Evolutionary conservation across 495 filamentous ascomycete genomes (phyloP).

Genomic region (Trichoderma erinaceum): DNA sequence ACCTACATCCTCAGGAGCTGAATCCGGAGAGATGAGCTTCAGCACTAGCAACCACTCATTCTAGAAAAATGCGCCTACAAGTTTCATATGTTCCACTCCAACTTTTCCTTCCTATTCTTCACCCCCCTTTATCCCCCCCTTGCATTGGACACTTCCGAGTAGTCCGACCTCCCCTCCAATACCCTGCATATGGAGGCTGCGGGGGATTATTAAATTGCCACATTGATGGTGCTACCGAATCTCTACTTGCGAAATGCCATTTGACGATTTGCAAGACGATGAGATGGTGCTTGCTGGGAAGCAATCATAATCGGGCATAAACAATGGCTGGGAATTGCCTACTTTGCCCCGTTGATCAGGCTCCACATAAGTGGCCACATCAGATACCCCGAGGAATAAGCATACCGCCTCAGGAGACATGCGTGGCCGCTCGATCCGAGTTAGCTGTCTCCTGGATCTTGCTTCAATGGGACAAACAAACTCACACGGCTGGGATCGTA

Average conservation of each 20-base stretch:
- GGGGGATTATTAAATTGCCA: not conserved
- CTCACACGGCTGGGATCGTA: too few species aligned
- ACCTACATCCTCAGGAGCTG: constrained; percentile 29
- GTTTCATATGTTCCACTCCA: not conserved
- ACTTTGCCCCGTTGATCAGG: too few species aligned
- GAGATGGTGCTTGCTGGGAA: too few species aligned
- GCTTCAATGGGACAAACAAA: not conserved
- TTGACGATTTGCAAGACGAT: too few species aligned
- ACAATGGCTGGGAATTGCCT: too few species aligned
- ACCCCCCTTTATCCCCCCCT: not conserved
- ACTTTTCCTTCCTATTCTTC: not conserved
- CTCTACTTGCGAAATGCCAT: not conserved
- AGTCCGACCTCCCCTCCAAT: not conserved
- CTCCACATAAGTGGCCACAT: not conserved
- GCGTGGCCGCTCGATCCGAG: not conserved
- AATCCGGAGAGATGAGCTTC: not conserved
- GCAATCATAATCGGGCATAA: too few species aligned
- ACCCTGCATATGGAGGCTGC: not conserved
- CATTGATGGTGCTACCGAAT: not conserved
- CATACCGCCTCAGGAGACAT: not conserved
- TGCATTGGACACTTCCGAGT: not conserved
- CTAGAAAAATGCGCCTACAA: not conserved
- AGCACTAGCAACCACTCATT: not conserved
- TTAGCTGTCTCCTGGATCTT: not conserved
- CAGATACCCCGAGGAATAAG: not conserved